These are phyloP conservation scores for Lindgomyces ingoldianus DNA, from an alignment of 495 filamentous ascomycete species.

Conservation along the genomic window DNA sequence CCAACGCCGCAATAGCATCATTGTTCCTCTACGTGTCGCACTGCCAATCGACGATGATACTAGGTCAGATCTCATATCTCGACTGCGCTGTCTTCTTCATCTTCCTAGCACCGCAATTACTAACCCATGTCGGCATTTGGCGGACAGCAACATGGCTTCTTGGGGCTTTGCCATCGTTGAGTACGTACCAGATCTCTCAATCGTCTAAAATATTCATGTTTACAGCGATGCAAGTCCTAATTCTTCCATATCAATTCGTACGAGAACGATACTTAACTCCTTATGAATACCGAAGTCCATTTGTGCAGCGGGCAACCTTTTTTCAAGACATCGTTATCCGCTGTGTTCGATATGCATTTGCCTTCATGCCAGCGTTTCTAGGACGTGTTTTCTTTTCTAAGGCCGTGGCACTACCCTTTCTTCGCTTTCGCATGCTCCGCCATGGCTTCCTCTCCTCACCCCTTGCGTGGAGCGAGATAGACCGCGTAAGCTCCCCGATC, in stretches of 20 bases:
- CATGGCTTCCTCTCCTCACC: constrained; percentile 65
- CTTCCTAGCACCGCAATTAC: constrained; percentile 64
- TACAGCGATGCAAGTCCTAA: constrained; percentile 51
- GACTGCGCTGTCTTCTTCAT: constrained; percentile 70
- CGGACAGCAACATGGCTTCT: constrained; percentile 57
- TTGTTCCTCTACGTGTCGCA: background rate
- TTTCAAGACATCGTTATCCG: constrained; percentile 75
- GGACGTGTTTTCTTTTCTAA: constrained; percentile 77
- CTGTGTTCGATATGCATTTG: constrained; percentile 75
- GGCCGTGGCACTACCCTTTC: constrained; percentile 66
- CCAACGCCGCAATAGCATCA: background rate
- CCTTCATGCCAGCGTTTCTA: constrained; percentile 63
- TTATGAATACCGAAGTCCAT: constrained; percentile 53
- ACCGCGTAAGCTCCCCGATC: constrained; percentile 45
- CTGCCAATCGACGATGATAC: constrained; percentile 52
- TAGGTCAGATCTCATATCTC: constrained; percentile 67
- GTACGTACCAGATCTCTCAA: constrained; percentile 46
- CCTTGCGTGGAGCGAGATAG: constrained; percentile 61
- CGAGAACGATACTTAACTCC: constrained; percentile 57
- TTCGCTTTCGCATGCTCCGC: constrained; percentile 70
- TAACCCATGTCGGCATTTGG: constrained; percentile 60
- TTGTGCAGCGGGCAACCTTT: constrained; percentile 62
- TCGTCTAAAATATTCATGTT: constrained; percentile 20
- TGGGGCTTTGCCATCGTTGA: constrained; percentile 66
- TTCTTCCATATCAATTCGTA: constrained; percentile 59